These are phyloP conservation scores for Sabuloglossum arenarium DNA, from an alignment of 495 filamentous ascomycete genomes.

Conservation along the genomic window DNA sequence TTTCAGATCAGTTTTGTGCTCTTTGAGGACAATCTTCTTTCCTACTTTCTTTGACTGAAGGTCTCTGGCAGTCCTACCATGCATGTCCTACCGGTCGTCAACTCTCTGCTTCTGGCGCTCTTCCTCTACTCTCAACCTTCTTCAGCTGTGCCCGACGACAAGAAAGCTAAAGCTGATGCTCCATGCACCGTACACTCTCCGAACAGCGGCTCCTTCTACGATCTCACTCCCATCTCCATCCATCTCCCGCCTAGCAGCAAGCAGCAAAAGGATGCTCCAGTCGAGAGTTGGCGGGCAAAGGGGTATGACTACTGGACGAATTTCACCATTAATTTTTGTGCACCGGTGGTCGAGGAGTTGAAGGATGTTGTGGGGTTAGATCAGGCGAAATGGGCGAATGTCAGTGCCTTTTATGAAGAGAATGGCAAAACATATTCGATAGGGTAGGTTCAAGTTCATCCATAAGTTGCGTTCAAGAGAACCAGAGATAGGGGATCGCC, in stretches of 20 bases:
- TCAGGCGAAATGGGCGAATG: conserved; percentile 44
- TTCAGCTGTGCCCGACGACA: background rate
- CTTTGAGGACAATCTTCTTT: too few species aligned
- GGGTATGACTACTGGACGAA: conserved; percentile 77
- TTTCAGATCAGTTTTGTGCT: background rate
- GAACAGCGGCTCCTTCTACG: conserved; percentile 64
- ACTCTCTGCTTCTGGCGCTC: background rate
- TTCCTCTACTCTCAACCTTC: background rate
- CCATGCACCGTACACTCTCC: conserved; percentile 68
- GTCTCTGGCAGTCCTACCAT: background rate
- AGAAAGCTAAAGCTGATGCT: background rate
- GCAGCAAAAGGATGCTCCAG: conserved; percentile 33
- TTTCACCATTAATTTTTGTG: conserved; percentile 92
- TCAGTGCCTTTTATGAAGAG: conserved; percentile 74
- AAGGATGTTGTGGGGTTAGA: conserved; percentile 51
- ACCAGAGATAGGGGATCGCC: background rate
- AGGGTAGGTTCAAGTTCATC: conserved; percentile 33
- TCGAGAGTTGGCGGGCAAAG: conserved; percentile 59
- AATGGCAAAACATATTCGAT: conserved; percentile 62
- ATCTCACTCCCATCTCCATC: conserved; percentile 57
- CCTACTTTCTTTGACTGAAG: background rate
- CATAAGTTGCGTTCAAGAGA: background rate
- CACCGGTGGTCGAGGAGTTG: conserved; percentile 56
- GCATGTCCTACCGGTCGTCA: background rate
- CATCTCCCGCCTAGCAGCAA: conserved; percentile 35